Conservation (phyloP, 768 basidiomycete genomes). For the Saitozyma sp. region DNA sequence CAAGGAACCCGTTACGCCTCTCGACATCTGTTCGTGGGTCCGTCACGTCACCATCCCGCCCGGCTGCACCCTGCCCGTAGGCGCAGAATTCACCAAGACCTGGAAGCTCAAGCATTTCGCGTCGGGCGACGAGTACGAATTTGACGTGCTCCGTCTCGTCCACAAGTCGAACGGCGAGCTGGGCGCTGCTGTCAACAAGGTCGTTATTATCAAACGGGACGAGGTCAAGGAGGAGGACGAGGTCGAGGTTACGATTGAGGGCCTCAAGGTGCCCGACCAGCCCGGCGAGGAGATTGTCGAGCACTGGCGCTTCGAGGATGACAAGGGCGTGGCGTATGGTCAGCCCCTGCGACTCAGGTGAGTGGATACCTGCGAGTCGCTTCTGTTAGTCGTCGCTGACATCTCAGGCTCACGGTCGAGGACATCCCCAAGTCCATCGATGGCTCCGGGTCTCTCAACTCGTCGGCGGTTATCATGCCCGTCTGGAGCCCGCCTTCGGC, state of each 20-base stretch:
- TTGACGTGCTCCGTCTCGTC: conserved; percentile 24
- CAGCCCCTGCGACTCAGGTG: conserved; percentile 44
- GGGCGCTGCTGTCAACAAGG: conserved; percentile 17
- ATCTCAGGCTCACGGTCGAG: conserved; percentile 9
- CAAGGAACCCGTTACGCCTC: conserved; percentile 15
- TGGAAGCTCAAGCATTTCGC: conserved; percentile 51
- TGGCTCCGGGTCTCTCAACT: conserved; percentile 19
- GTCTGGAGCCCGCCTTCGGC: not conserved
- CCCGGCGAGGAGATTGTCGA: conserved; percentile 38
- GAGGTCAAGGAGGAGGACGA: conserved; percentile 37
- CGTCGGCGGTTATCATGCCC: conserved; percentile 47
- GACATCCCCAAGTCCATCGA: conserved; percentile 18
- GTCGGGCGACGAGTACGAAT: conserved; percentile 40
- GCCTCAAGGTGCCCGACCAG: conserved; percentile 33
- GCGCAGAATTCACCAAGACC: conserved; percentile 51
- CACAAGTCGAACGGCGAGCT: conserved; percentile 18
- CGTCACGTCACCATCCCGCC: conserved; percentile 50
- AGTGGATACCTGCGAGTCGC: conserved; percentile 8
- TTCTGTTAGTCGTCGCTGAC: not conserved
- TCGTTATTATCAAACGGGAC: conserved; percentile 14
- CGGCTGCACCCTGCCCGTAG: conserved; percentile 45
- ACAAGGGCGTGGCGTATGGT: conserved; percentile 39
- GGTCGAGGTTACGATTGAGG: conserved; percentile 31
- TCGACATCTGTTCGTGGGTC: conserved; percentile 45
- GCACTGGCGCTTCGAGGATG: conserved; percentile 46